Evolutionary conservation across 2,329 filamentous ascomycete genomes (phyloP), one percentile per base, ranked within the genome.

Genomic region (Pseudogymnoascus sp.): DNA sequence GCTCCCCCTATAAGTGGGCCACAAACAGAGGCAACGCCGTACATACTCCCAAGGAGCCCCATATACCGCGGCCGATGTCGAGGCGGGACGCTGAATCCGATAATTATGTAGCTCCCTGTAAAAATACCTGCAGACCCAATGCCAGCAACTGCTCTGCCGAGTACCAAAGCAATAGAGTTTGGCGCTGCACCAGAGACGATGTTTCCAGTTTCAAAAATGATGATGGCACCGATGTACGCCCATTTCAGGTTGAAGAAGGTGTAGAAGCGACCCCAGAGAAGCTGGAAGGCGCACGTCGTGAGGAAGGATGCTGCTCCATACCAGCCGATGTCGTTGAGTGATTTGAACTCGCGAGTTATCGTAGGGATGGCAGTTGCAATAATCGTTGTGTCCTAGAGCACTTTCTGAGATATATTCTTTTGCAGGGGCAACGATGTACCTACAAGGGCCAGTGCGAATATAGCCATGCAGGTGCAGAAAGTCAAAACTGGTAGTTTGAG

Each of bases 341-440:
- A 68, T 60, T 68, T 63, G 53, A 69, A 69, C 53, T 65, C 64
- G 50, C 69, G 63, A 18, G 66, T 66, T 63, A 68, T 68, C 25
- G 61, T 66, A 12, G 67, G 67, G n/a, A 68, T 67, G 11, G 67
- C 67, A 16, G 37, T 36, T 23, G 40, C 28, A 12, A 60, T n/a
- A 64, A 64, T 60, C 11, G 38, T 62, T 25, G 36, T 75, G 34
- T 80, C 78, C 11, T 81, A 75, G 31, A 78, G 73, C 31, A 78
- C 70, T n/a, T 10, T 28, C 10, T 80, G 72, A 67, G 81, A 81
- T 37, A 80, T 72, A 63, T 73, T 74, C 50, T 79, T 67, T 4
- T 76, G 72, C 5, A 81, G 69, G 21, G 78, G 77, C 4, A 78
- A 63, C 21, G 79, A 71, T 53, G 80, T 77, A 31, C 46, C 4